Evolutionary conservation across 2,329 filamentous ascomycete genomes (phyloP).

Genomic region (Mycocentrospora acerina): DNA sequence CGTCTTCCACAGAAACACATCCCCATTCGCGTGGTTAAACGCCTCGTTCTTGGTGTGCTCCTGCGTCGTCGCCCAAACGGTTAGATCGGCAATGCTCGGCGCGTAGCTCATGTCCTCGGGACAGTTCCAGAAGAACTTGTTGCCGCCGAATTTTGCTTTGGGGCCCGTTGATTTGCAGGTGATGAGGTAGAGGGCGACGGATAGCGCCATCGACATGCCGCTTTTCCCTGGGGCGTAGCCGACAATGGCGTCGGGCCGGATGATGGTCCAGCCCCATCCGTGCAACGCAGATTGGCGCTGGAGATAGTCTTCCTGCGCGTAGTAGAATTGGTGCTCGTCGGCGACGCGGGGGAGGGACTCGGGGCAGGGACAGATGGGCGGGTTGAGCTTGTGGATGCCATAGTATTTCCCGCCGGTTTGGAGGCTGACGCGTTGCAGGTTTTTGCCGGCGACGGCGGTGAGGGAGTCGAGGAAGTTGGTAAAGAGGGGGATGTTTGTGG

Average conservation of each 20-base stretch:
- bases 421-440: background rate
- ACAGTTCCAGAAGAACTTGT: conserved; percentile 1
- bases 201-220: conserved; percentile 2
- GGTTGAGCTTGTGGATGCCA: background rate
- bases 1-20: background rate
- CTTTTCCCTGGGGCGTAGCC: conserved; percentile 2
- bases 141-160: background rate
- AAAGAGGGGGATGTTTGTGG: background rate
- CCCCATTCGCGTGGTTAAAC: conserved; percentile 1
- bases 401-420: conserved; percentile 4
- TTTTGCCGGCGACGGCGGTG: background rate
- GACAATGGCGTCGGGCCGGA: conserved; percentile 9
- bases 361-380: background rate
- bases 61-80: conserved; percentile 1
- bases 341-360: background rate
- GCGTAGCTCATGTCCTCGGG: background rate
- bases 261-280: background rate
- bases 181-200: conserved; percentile 2
- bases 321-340: conserved; percentile 3
- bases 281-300: no score
- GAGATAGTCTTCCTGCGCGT: conserved; percentile 1
- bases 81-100: background rate
- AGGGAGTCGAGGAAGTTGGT: background rate
- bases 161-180: background rate
- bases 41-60: conserved; percentile 1